phyloP scores from a whole-genome alignment of 1,284 basidiomycete genomes.

The Rhodotorula sp. region DNA sequence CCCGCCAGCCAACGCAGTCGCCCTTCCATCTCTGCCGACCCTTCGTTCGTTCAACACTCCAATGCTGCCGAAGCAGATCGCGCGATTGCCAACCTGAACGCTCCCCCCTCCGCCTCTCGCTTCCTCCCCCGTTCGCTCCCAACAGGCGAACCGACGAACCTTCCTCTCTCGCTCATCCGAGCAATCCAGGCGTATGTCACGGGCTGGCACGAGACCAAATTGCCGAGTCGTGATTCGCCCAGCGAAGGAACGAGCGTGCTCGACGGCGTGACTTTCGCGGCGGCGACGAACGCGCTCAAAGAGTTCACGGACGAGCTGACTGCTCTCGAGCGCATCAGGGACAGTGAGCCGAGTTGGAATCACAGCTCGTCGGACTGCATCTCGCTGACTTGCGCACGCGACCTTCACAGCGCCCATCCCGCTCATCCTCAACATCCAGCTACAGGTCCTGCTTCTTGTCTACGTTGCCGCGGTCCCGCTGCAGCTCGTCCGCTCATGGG shows the following conservation, averaged over 20 bases:
- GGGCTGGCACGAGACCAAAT: constrained; percentile 21
- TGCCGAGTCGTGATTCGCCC: constrained; percentile 13
- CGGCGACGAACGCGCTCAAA: constrained; percentile 31
- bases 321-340: constrained; percentile 42
- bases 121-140: constrained; percentile 13
- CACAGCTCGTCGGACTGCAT: no score
- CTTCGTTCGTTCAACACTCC: constrained; percentile 26
- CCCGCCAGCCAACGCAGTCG: not conserved
- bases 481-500: constrained; percentile 39
- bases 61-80: constrained; percentile 25
- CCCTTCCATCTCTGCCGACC: not conserved
- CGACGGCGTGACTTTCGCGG: constrained; percentile 34
- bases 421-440: constrained; percentile 40
- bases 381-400: not conserved
- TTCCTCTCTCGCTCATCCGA: constrained; percentile 34
- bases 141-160: constrained; percentile 27
- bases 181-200: constrained; percentile 32
- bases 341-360: constrained; percentile 22
- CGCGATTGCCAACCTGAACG: constrained; percentile 22
- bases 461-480: constrained; percentile 43
- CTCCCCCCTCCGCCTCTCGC: constrained; percentile 7
- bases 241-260: constrained; percentile 14
- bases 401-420: constrained; percentile 40
- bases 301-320: constrained; percentile 41
- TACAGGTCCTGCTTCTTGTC: constrained; percentile 42